phyloP scores from a whole-genome alignment of 192 early-diverging fungal species.

The Coemansia sp. region DNA sequence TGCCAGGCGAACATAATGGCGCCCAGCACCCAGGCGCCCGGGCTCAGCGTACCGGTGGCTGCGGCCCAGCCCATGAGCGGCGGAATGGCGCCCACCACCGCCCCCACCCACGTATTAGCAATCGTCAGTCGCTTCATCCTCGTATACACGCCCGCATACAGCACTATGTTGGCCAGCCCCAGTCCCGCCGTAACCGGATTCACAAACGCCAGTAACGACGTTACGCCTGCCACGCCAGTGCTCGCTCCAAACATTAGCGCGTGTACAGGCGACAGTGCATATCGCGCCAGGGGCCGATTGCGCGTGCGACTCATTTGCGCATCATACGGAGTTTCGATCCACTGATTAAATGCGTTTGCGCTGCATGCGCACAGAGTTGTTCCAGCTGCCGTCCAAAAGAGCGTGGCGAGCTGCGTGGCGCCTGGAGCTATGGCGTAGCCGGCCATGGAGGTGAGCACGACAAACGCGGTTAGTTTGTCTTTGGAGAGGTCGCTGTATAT shows the following conservation, averaged over 20 bases:
- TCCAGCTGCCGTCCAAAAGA: conserved; percentile 81
- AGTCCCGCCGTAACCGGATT: conserved; percentile 84
- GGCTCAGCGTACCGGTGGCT: conserved; percentile 68
- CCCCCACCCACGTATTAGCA: conserved; percentile 94
- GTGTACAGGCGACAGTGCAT: conserved; percentile 71
- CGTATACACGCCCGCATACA: conserved; percentile 90
- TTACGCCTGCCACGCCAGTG: conserved; percentile 67
- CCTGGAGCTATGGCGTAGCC: conserved; percentile 92
- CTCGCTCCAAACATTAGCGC: conserved; percentile 71
- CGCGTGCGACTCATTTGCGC: conserved; percentile 96
- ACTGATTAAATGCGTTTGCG: conserved; percentile 96
- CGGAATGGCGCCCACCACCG: conserved; percentile 94
- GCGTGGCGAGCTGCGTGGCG: conserved; percentile 55
- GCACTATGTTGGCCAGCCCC: conserved; percentile 80
- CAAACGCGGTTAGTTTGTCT: conserved; percentile 81
- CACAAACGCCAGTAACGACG: conserved; percentile 68
- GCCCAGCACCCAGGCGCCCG: conserved; percentile 80
- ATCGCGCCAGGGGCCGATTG: conserved; percentile 80
- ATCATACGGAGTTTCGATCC: conserved; percentile 92
- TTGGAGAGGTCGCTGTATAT: conserved; percentile 82
- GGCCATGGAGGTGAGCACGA: conserved; percentile 91
- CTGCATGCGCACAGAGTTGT: conserved; percentile 84
- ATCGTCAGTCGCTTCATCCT: conserved; percentile 90
- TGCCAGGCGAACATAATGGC: conserved; percentile 93
- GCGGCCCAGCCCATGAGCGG: conserved; percentile 98